Conservation (phyloP, 2,329 filamentous ascomycete species). For the Colletotrichum orchidophilum region DNA sequence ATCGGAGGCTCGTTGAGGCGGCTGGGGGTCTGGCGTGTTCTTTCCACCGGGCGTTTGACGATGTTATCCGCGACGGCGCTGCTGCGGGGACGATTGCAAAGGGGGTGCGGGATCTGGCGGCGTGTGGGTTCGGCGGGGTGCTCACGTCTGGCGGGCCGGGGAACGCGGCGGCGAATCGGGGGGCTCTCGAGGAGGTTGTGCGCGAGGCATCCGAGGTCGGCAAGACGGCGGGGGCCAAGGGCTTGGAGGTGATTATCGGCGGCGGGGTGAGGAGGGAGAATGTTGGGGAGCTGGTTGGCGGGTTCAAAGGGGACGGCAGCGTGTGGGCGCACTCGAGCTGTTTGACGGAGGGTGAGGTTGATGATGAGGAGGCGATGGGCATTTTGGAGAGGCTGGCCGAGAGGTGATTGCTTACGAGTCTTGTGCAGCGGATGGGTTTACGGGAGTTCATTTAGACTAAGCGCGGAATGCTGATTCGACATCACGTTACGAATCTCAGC, state of each 20-base stretch:
- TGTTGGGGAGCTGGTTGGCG: constrained; percentile 40
- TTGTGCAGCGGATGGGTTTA: too few relatives aligned
- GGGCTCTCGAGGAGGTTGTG: constrained; percentile 48
- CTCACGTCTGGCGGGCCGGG: constrained; percentile 63
- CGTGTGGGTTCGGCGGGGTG: constrained; percentile 59
- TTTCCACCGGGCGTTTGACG: constrained; percentile 68
- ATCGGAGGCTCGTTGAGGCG: constrained; percentile 49
- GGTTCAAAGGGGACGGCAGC: constrained; percentile 38
- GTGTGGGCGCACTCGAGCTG: constrained; percentile 62
- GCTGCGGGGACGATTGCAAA: constrained; percentile 31
- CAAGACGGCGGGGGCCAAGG: background rate
- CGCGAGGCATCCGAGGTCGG: constrained; percentile 32
- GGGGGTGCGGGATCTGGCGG: constrained; percentile 47
- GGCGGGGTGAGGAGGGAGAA: constrained; percentile 60
- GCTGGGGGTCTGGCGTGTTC: constrained; percentile 56
- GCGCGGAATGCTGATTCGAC: background rate
- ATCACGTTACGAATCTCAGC: background rate
- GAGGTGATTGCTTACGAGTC: background rate
- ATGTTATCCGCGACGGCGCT: constrained; percentile 45
- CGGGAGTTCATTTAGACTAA: background rate
- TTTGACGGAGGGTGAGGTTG: constrained; percentile 36
- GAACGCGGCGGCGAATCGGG: constrained; percentile 50
- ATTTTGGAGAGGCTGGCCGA: constrained; percentile 23
- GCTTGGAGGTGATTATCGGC: constrained; percentile 60
- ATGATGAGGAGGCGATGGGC: constrained; percentile 28